Evolutionary conservation across 306 rosid species (phyloP), one percentile per base, ranked within the genome.

Genomic region (Citrullus colocynthis): DNA sequence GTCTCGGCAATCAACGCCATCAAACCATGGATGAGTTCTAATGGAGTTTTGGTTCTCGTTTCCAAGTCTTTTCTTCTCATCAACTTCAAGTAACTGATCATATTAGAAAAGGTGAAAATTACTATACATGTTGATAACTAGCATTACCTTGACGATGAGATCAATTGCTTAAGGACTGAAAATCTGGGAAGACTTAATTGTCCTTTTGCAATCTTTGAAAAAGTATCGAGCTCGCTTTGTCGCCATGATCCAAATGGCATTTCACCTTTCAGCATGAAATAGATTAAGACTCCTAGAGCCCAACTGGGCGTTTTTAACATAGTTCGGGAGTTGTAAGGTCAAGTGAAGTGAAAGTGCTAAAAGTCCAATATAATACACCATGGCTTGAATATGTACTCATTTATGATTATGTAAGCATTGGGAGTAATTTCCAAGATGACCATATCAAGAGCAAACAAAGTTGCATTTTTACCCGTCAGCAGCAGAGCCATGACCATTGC

Each of bases 161-260:
- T 95, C 98, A 65, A 81, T 80, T 64, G 88, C 93, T 86, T 91
- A 90, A 52, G 91, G 86, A 84, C 97, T 92, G 85, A 95, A 89
- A 82, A 87, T 88, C 67, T 85, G 88, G 7, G 96, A 82, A 95
- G 83, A 57, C 82, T 84, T 77, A 92, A 82, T 82, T 90, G 90
- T 83, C 97, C 88, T 85, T 88, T 92, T 10, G 97, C 97, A 61
- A 95, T 91, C 85, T 95, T 95, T 55, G 93, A 87, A 78, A 88
- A 90, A 5, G 96, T 89, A 76, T 95, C 98, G 11, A 92, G 93
- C 76, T 92, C 99, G 37, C 94, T 91, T 74, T 86, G 91, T 86
- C 98, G 90, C 97, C 99, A 92, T 37, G 98, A 92, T 58, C 99
- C 97, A 54, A 95, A 95, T 42, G 99, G 99, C 96, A 87, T 84